phyloP scores from a whole-genome alignment of 306 rosid genomes.

The Lathyrus sativus region DNA sequence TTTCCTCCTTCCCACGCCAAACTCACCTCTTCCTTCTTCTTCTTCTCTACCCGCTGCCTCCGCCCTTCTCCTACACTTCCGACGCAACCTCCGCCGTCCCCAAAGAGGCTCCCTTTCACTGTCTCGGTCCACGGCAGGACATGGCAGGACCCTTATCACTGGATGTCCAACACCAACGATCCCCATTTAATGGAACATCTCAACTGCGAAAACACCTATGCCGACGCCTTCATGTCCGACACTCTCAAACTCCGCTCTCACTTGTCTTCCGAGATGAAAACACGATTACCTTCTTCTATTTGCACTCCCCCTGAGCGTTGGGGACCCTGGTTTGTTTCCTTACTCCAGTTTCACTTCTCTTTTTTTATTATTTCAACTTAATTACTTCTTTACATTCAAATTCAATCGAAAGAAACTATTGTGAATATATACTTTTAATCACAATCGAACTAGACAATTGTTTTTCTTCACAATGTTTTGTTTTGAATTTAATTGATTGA shows the following conservation, averaged over 20 bases:
- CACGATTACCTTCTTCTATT: slow-evolving; percentile 62
- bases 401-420: no score
- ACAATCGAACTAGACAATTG: neutral
- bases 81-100: slow-evolving; percentile 53
- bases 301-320: slow-evolving; percentile 91
- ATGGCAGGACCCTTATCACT: slow-evolving; percentile 78
- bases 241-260: slow-evolving; percentile 50
- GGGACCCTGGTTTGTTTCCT: slow-evolving; percentile 85
- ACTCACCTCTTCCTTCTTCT: neutral
- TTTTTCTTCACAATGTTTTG: neutral
- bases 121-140: slow-evolving; percentile 63
- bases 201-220: slow-evolving; percentile 64
- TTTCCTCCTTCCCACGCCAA: slow-evolving; percentile 37
- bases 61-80: slow-evolving; percentile 36
- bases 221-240: slow-evolving; percentile 85
- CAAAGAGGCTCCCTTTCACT: slow-evolving; percentile 65
- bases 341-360: slow-evolving; percentile 18
- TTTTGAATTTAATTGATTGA: slow-evolving; percentile 14
- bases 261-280: slow-evolving; percentile 72
- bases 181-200: slow-evolving; percentile 62
- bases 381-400: neutral
- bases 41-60: slow-evolving; percentile 38
- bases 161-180: slow-evolving; percentile 83
- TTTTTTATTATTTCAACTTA: neutral
- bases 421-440: neutral